A percentile compares a stretch with the other conserved stretches of the same genome.
phyloP scores from a whole-genome alignment of 768 basidiomycete genomes.

The Boletus rubroflammeus region DNA sequence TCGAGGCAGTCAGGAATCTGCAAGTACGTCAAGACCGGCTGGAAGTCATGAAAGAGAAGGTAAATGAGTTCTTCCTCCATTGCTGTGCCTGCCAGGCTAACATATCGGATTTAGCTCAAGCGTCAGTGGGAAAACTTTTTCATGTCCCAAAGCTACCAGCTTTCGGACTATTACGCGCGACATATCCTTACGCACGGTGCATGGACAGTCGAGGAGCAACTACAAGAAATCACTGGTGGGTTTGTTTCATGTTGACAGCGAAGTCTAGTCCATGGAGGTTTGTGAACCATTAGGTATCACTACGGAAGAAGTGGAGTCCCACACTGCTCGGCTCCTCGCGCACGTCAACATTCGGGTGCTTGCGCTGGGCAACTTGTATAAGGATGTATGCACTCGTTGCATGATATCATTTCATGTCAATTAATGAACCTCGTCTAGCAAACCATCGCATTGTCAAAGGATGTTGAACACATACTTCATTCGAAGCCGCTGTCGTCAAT shows the following conservation, averaged over 20 bases:
- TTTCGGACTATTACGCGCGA: slow-evolving; percentile 73
- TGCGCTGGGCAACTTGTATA: slow-evolving; percentile 79
- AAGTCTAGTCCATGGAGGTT: neutral
- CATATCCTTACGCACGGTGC: slow-evolving; percentile 68
- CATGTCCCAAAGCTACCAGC: slow-evolving; percentile 75
- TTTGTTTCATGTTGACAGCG: slow-evolving; percentile 4
- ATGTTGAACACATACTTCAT: slow-evolving; percentile 63
- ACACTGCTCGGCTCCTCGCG: slow-evolving; percentile 57
- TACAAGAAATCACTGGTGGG: slow-evolving; percentile 73
- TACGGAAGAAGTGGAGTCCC: slow-evolving; percentile 61
- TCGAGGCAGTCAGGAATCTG: slow-evolving; percentile 64
- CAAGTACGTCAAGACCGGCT: slow-evolving; percentile 69
- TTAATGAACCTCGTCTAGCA: slow-evolving; percentile 46
- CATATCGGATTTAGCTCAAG: slow-evolving; percentile 47
- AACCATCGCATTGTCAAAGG: slow-evolving; percentile 67
- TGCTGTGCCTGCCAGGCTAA: neutral
- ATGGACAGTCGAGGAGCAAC: slow-evolving; percentile 75
- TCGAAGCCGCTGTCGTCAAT: slow-evolving; percentile 41
- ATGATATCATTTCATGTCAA: neutral
- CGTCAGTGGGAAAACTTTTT: slow-evolving; percentile 84
- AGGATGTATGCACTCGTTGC: slow-evolving; percentile 54
- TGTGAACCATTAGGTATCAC: slow-evolving; percentile 53
- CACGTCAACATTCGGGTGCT: slow-evolving; percentile 68
- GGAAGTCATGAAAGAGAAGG: slow-evolving; percentile 81
- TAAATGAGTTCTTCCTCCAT: slow-evolving; percentile 30